These are phyloP conservation scores for Nicotiana noctiflora DNA, from an alignment of 257 asterid species.

Conservation along the genomic window DNA sequence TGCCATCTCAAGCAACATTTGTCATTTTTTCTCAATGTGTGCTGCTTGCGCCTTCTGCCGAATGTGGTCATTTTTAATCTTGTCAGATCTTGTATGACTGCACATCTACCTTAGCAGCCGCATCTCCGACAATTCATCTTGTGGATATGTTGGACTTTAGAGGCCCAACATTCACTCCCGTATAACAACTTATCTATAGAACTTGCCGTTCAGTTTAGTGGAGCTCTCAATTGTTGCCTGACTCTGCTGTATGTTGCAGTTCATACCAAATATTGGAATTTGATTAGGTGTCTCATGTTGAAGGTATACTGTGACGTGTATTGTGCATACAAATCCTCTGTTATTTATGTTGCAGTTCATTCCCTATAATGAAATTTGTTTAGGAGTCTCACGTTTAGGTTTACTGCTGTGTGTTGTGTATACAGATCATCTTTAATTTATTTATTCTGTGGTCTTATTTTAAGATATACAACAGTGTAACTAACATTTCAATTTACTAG, in stretches of 20 bases:
- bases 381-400: background rate
- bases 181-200: too few relatives aligned
- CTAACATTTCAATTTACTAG: background rate
- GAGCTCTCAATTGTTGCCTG: background rate
- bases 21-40: too few relatives aligned
- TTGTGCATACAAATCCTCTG: background rate
- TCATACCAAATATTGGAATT: background rate
- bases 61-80: too few relatives aligned
- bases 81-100: too few relatives aligned
- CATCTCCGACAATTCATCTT: too few relatives aligned
- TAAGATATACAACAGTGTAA: background rate
- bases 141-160: too few relatives aligned
- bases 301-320: background rate
- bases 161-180: too few relatives aligned
- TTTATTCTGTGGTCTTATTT: background rate
- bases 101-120: too few relatives aligned
- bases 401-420: background rate
- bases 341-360: background rate
- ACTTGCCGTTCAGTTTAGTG: too few relatives aligned
- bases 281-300: background rate
- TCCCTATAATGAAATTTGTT: background rate
- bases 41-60: too few relatives aligned
- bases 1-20: too few relatives aligned
- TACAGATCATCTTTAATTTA: background rate
- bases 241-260: background rate